Base-by-base conservation (phyloP, 345 rosid genomes). In the Brassica incana region DNA sequence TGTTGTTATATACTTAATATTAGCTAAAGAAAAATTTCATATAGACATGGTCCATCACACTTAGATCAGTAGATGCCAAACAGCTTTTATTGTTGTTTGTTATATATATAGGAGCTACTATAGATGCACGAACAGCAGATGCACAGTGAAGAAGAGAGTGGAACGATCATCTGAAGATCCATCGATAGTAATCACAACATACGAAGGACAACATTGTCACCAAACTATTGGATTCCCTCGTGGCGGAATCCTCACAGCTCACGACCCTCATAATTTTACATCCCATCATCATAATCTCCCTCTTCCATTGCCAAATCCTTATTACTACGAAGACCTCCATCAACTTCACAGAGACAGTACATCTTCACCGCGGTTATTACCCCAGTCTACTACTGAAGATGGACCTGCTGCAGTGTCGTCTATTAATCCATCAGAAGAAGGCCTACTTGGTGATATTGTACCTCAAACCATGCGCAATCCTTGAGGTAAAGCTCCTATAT, bases 151-250 rank as follows among this genome's bases (percentile, higher is more conserved):
- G 86, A 95, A 95, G 85, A 88, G 99, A 82, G 99, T 95, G 43
- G 99, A 95, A 78, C 82, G 99, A 23, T 95, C 98, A 18, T 90
- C 90, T 0, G 94, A 91, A 48, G 98, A 95, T 84, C 91, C 97
- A 48, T 72, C 94, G 2, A 71, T 78, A 32, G 98, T 95, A 33
- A 91, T 95, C 56, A 95, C 99, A 9, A 95, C 99, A 33, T 95
- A 95, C 66, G 99, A 95, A 86, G 99, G 99, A 65, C 99, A 95
- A 72, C 99, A 95, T 81, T 92, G 98, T 58, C 99, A 95, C 71
- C 99, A 91, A 5, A 87, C 92, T 4, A 84, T 88, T 30, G 96
- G 97, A 45, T 91, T 89, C 83, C 97, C 91, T 12, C 81, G 84
- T 0, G 95, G 97, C 1, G 92, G 94, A 67, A 58, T 90, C 83